Base-by-base conservation (phyloP, 2,329 filamentous ascomycete species). In the Ophiosphaerella korrae region DNA sequence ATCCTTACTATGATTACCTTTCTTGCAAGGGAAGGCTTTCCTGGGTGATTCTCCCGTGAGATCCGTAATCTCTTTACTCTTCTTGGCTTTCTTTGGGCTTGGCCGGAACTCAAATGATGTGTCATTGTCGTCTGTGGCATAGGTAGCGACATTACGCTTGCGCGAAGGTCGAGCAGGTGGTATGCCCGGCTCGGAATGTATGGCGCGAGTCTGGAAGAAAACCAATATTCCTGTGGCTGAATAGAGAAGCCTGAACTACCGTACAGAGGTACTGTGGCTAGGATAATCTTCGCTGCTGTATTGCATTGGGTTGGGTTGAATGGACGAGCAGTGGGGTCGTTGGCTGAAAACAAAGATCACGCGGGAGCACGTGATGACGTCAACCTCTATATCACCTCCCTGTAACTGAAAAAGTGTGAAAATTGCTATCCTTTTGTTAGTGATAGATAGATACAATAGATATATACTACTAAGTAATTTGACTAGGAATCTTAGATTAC, bases 141-240 rank as follows among this genome's bases (percentile, higher is more conserved):
- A 61, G 12, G 14, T 38, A 9, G 45, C 32, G 21, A 51, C 49
- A 34, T 65, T 69, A 32, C 66, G 63, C 54, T 69, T 69, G 51
- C 62, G 59, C 26, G 46, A 52, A 13, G 48, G 41, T 29, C 48
- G 44, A 9, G 42, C 36, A 35, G 37, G 6, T 14, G 35, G 23
- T 2, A 34, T 7, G 11, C 31, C 3, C 24, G 18, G 35, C 16
- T 52, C n/a, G 40, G 33, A 26, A 32, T 50, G 34, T 46, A 55
- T 50, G 21, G 14, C 29, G 29, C n/a, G 32, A 18, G 40, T n/a
- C 14, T 42, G 18, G 4, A 29, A 21, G 26, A 42, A 7, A 8
- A 32, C 3, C 16, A 5, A 18, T 33, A 18, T 8, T 12, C 13
- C 21, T 14, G 36, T 21, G 26, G 26, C 6, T 16, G 29, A 21